A percentile compares a stretch with the other conserved stretches of the same genome.
These are phyloP conservation scores for Penicillium crustosum DNA, from an alignment of 2,329 filamentous ascomycete genomes.

Conservation along the genomic window DNA sequence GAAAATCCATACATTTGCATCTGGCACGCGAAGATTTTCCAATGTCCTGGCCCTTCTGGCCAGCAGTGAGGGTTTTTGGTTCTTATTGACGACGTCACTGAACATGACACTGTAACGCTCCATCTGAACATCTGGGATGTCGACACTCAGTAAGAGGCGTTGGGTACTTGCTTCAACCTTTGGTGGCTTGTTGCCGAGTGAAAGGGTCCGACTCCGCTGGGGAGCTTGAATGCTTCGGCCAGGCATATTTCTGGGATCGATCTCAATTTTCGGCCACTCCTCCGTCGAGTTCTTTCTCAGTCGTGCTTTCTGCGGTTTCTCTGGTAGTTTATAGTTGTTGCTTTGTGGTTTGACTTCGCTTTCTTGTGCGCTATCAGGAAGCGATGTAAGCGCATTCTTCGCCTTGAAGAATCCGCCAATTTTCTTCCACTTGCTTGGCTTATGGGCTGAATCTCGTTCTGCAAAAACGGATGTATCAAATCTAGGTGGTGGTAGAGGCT, in stretches of 20 bases:
- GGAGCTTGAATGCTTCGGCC: neutral
- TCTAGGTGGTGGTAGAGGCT: slow-evolving; percentile 18
- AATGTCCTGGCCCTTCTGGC: slow-evolving; percentile 40
- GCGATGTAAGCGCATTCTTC: slow-evolving; percentile 31
- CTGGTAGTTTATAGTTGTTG: neutral
- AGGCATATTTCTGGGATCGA: slow-evolving; percentile 3
- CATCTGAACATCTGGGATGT: slow-evolving; percentile 77
- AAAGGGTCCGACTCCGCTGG: slow-evolving; percentile 15
- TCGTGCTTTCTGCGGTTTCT: neutral
- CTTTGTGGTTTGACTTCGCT: slow-evolving; percentile 14
- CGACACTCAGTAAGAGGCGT: slow-evolving; percentile 62
- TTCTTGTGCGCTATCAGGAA: slow-evolving; percentile 16
- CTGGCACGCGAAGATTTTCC: slow-evolving; percentile 55
- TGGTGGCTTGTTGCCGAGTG: slow-evolving; percentile 5
- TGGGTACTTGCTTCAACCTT: slow-evolving; percentile 15
- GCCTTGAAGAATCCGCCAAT: slow-evolving; percentile 46
- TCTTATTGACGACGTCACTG: slow-evolving; percentile 63
- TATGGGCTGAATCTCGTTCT: slow-evolving; percentile 24
- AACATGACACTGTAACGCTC: slow-evolving; percentile 97
- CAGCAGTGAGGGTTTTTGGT: slow-evolving; percentile 33
- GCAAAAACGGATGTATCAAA: slow-evolving; percentile 16
- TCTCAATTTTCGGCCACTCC: slow-evolving; percentile 22
- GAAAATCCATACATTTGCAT: slow-evolving; percentile 40
- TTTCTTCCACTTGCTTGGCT: slow-evolving; percentile 50
- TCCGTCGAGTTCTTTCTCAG: slow-evolving; percentile 12